Percentiles rank a stretch among this genome's conserved stretches.
phyloP scores from a whole-genome alignment of 176 grass and related monocot genomes.

The Thinopyrum elongatum region DNA sequence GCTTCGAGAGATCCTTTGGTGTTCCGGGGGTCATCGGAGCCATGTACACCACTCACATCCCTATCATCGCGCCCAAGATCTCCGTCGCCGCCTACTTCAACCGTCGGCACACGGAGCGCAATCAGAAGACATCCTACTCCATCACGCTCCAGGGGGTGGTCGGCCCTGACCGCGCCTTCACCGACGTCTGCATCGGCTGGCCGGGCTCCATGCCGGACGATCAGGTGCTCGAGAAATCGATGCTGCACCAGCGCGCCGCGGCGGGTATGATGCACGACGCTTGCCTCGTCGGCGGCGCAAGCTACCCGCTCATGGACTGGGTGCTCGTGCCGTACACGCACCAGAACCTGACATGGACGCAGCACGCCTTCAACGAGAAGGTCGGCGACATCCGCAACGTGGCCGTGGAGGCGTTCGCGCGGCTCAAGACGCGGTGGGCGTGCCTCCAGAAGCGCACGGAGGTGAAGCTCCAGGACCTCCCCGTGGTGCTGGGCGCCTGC shows the following conservation, averaged over 20 bases:
- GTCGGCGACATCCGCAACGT: slow-evolving; percentile 59
- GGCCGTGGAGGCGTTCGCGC: slow-evolving; percentile 57
- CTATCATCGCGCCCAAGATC: slow-evolving; percentile 97
- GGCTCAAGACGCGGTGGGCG: slow-evolving; percentile 80
- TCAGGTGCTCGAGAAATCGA: slow-evolving; percentile 88
- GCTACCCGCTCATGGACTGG: slow-evolving; percentile 92
- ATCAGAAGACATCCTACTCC: slow-evolving; percentile 98
- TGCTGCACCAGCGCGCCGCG: slow-evolving; percentile 75
- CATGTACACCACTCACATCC: slow-evolving; percentile 96
- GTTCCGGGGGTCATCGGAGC: slow-evolving; percentile 61
- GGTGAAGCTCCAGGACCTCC: slow-evolving; percentile 95
- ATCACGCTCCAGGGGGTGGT: slow-evolving; percentile 93
- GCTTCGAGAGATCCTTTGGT: slow-evolving; percentile 52
- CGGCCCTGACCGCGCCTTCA: slow-evolving; percentile 72
- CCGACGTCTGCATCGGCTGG: slow-evolving; percentile 95
- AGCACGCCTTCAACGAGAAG: slow-evolving; percentile 97
- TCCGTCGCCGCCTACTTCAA: slow-evolving; percentile 93
- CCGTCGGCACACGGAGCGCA: slow-evolving; percentile 89
- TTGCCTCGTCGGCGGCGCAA: slow-evolving; percentile 68
- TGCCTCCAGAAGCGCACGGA: slow-evolving; percentile 92
- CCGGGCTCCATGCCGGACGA: slow-evolving; percentile 95
- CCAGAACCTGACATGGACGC: slow-evolving; percentile 93
- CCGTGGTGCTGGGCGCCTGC: slow-evolving; percentile 89
- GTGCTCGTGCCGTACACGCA: slow-evolving; percentile 93
- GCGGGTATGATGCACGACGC: slow-evolving; percentile 74